phyloP scores from a whole-genome alignment of 1,139 yeast genomes.

The Taiozyma sp. region DNA sequence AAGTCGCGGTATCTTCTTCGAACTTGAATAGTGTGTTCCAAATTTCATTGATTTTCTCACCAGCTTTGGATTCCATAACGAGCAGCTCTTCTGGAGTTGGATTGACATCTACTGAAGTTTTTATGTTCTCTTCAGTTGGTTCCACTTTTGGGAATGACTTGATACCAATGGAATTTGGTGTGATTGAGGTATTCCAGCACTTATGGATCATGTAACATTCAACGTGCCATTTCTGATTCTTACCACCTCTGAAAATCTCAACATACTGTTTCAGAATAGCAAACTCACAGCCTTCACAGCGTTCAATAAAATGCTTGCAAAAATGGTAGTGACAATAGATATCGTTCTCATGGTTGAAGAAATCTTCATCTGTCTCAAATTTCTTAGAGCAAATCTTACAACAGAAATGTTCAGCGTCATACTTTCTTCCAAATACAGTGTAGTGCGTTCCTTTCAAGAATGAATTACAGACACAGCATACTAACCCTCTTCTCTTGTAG shows the following conservation, averaged over 20 bases:
- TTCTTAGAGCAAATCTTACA: slow-evolving; percentile 85
- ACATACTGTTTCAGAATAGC: slow-evolving; percentile 93
- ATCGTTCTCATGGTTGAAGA: slow-evolving; percentile 79
- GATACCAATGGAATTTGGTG: slow-evolving; percentile 57
- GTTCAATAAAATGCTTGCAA: slow-evolving; percentile 75
- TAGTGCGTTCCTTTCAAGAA: slow-evolving; percentile 92
- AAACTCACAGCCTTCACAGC: slow-evolving; percentile 90
- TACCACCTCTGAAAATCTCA: slow-evolving; percentile 88
- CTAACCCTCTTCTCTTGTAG: slow-evolving; percentile 73
- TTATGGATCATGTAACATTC: slow-evolving; percentile 98
- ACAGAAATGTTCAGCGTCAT: slow-evolving; percentile 92
- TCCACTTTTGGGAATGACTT: slow-evolving; percentile 31
- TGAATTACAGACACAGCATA: slow-evolving; percentile 78
- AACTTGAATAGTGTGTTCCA: slow-evolving; percentile 88
- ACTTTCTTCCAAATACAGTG: slow-evolving; percentile 87
- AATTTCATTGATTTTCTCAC: slow-evolving; percentile 64
- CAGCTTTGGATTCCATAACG: slow-evolving; percentile 58
- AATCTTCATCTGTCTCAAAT: slow-evolving; percentile 89
- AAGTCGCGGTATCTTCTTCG: slow-evolving; percentile 90
- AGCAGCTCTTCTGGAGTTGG: slow-evolving; percentile 49
- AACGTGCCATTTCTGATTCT: slow-evolving; percentile 97
- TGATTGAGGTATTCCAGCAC: slow-evolving; percentile 89
- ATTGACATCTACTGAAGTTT: slow-evolving; percentile 18
- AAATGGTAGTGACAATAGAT: slow-evolving; percentile 92
- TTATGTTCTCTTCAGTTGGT: slow-evolving; percentile 23